Conservation (phyloP, 129 eudicot species). For the Flaveria sonorensis region DNA sequence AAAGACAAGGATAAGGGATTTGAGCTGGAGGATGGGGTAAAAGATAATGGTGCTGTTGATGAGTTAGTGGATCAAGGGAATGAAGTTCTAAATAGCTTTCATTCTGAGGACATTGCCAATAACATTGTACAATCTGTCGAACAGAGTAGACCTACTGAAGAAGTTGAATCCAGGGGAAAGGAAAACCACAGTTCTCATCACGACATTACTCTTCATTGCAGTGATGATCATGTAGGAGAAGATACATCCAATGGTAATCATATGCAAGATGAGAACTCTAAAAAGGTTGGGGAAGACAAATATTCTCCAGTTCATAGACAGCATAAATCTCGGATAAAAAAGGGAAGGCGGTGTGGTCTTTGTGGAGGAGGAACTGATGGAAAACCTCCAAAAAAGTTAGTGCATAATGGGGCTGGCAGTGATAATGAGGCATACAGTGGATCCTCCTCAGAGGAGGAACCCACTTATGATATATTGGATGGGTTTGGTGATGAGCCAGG, state of each 20-base stretch:
- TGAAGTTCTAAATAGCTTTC: conserved; percentile 35
- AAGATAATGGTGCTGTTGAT: conserved; percentile 35
- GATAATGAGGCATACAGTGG: conserved; percentile 90
- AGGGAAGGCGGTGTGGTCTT: conserved; percentile 90
- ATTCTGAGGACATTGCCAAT: conserved; percentile 39
- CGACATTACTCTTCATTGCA: conserved; percentile 31
- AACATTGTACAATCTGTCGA: conserved; percentile 36
- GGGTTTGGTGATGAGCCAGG: conserved; percentile 98
- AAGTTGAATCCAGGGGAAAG: conserved; percentile 32
- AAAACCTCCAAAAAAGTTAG: conserved; percentile 78
- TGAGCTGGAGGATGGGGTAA: conserved; percentile 29
- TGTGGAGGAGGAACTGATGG: conserved; percentile 96
- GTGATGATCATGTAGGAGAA: conserved; percentile 36
- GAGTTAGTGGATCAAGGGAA: conserved; percentile 37
- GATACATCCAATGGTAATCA: conserved; percentile 31
- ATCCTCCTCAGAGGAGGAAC: conserved; percentile 83
- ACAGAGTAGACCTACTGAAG: conserved; percentile 31
- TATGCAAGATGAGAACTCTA: conserved; percentile 37
- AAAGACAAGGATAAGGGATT: conserved; percentile 35
- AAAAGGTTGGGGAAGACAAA: conserved; percentile 33
- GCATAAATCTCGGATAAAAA: conserved; percentile 53
- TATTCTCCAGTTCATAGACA: conserved; percentile 37
- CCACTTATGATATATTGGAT: conserved; percentile 82
- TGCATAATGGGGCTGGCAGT: conserved; percentile 69
- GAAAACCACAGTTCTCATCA: conserved; percentile 28